Conservation (phyloP, 345 rosid species). For the Salix purpurea region DNA sequence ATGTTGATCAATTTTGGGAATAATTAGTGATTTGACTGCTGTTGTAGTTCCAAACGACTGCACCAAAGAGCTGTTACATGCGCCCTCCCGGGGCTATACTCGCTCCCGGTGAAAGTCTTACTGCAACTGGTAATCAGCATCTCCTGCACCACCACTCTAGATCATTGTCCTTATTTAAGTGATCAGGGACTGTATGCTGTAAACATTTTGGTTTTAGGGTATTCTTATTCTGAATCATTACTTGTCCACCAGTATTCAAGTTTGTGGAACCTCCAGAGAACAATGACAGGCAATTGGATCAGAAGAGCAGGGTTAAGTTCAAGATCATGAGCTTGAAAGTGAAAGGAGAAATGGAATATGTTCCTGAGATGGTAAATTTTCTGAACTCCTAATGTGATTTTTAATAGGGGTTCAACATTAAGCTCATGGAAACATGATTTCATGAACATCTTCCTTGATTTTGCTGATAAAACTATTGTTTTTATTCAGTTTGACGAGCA, state of each 20-base stretch:
- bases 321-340: conserved; percentile 35
- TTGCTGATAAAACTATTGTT: background rate
- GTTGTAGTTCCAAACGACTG: conserved; percentile 33
- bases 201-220: background rate
- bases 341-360: conserved; percentile 27
- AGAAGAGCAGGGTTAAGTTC: conserved; percentile 35
- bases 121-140: conserved; percentile 29
- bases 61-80: conserved; percentile 38
- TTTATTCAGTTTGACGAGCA: conserved; percentile 88
- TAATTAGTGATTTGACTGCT: background rate
- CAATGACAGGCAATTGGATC: conserved; percentile 28
- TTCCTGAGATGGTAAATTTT: conserved; percentile 29
- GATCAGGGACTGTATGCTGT: background rate
- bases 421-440: background rate
- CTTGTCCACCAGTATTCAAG: conserved; percentile 26
- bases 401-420: background rate
- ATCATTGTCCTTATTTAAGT: background rate
- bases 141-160: background rate
- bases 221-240: background rate
- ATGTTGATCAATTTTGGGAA: background rate
- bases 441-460: background rate
- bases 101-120: conserved; percentile 32
- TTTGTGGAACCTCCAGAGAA: conserved; percentile 37
- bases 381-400: background rate
- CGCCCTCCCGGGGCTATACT: conserved; percentile 36